Percentiles rank a stretch among this genome's conserved stretches.
phyloP scores from a whole-genome alignment of 352 stramenopile genomes.

The Globisporangium radiosum region DNA sequence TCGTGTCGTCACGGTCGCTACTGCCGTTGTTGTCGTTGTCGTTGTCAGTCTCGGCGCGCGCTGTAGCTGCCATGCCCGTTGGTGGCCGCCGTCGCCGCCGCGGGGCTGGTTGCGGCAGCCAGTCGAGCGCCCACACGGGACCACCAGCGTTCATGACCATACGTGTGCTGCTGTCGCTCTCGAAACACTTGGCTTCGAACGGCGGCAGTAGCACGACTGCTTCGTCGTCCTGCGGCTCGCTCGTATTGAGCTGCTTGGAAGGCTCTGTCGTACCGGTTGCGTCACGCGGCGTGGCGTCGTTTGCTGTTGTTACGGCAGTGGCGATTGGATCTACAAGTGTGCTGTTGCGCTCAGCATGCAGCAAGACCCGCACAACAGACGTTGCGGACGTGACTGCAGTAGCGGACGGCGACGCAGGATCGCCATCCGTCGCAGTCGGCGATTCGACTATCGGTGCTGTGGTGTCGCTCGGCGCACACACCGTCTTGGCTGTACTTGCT shows the following conservation, averaged over 20 bases:
- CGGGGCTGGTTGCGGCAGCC: slow-evolving; percentile 27
- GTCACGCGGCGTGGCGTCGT: no score
- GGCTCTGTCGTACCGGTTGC: no score
- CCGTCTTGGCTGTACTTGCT: background rate
- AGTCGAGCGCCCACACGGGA: slow-evolving; percentile 80
- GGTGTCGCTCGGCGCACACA: no score
- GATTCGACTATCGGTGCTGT: no score
- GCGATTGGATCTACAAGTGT: background rate
- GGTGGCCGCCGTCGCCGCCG: slow-evolving; percentile 1
- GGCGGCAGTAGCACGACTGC: slow-evolving; percentile 27
- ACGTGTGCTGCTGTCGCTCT: slow-evolving; percentile 11
- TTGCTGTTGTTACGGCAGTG: background rate
- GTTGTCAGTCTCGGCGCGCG: background rate
- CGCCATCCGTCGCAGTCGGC: background rate
- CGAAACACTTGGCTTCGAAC: slow-evolving; percentile 37
- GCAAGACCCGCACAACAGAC: background rate
- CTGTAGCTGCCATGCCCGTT: background rate
- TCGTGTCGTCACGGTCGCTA: slow-evolving; percentile 2
- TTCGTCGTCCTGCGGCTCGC: background rate
- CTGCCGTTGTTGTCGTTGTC: background rate
- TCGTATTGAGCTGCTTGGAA: no score
- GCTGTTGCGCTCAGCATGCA: background rate
- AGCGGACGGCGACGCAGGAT: background rate
- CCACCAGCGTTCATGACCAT: slow-evolving; percentile 64
- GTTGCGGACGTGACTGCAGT: background rate